A percentile compares a stretch with the other conserved stretches of the same genome.
Evolutionary conservation across 2,329 filamentous ascomycete genomes (phyloP).

Genomic region (Aaosphaeria arxii): DNA sequence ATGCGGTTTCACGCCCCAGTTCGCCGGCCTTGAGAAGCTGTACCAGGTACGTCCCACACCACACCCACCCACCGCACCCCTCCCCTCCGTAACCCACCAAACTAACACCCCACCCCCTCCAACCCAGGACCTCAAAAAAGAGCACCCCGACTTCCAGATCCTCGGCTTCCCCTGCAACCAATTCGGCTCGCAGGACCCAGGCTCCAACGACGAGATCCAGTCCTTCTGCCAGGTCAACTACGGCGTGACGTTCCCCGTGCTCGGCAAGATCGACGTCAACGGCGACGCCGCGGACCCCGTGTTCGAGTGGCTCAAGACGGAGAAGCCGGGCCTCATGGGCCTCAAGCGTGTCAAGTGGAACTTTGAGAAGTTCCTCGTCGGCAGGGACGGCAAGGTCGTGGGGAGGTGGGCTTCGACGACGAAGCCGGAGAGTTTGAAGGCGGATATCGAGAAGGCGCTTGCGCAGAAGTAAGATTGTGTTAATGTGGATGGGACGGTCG

Average conservation of each 20-base stretch:
- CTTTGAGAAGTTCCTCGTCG: conserved; percentile 97
- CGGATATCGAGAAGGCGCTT: conserved; percentile 71
- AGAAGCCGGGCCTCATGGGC: conserved; percentile 79
- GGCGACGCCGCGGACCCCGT: conserved; percentile 76
- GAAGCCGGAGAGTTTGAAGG: conserved; percentile 79
- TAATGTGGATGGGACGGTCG: background rate
- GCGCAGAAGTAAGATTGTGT: conserved; percentile 3
- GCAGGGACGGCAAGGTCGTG: conserved; percentile 80
- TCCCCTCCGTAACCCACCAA: no score
- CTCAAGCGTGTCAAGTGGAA: conserved; percentile 97
- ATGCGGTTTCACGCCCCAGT: conserved; percentile 98
- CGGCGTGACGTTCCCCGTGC: conserved; percentile 59
- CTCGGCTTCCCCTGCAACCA: conserved; percentile 99
- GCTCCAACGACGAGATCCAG: conserved; percentile 61
- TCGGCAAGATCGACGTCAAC: conserved; percentile 51
- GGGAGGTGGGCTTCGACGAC: conserved; percentile 82
- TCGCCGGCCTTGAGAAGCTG: conserved; percentile 82
- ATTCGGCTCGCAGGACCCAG: conserved; percentile 88
- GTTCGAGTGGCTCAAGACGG: conserved; percentile 69
- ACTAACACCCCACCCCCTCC: background rate
- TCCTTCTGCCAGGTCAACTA: conserved; percentile 88
- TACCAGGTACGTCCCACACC: conserved; percentile 61
- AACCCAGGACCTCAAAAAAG: conserved; percentile 57
- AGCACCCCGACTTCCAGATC: conserved; percentile 75
- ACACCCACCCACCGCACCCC: no score